A percentile compares a stretch with the other conserved stretches of the same genome.
These are phyloP conservation scores for Zopfia rhizophila DNA, from an alignment of 2,329 filamentous ascomycete species.

Conservation along the genomic window DNA sequence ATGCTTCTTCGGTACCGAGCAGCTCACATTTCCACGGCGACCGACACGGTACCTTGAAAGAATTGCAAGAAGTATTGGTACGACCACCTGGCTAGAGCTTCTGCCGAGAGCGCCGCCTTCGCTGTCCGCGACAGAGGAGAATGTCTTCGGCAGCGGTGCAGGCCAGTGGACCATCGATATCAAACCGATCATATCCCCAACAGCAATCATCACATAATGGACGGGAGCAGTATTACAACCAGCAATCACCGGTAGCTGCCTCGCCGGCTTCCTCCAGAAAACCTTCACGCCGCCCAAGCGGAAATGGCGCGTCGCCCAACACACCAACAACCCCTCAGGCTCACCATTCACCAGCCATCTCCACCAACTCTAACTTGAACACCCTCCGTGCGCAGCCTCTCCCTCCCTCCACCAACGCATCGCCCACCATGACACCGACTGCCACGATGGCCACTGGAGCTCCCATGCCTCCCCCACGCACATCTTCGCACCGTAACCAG, in stretches of 20 bases:
- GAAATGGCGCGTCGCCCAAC: constrained; percentile 55
- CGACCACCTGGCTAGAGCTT: not conserved
- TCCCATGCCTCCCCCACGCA: constrained; percentile 79
- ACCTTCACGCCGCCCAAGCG: constrained; percentile 46
- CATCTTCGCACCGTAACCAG: constrained; percentile 74
- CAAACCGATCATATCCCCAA: constrained; percentile 38
- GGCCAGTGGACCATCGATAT: constrained; percentile 35
- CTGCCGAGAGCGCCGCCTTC: constrained; percentile 5
- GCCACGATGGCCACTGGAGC: constrained; percentile 63
- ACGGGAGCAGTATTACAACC: constrained; percentile 29
- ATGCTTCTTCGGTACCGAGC: constrained; percentile 5
- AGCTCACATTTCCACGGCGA: no score
- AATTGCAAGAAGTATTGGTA: not conserved
- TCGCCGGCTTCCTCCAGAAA: constrained; percentile 51
- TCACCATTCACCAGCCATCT: constrained; percentile 46
- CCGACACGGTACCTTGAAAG: no score
- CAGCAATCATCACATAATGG: constrained; percentile 34
- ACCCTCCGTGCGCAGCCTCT: constrained; percentile 57
- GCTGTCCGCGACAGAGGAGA: constrained; percentile 16
- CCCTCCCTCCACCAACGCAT: constrained; percentile 54
- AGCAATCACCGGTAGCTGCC: constrained; percentile 38
- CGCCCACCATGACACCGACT: constrained; percentile 58
- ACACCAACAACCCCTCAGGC: constrained; percentile 48
- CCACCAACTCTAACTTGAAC: constrained; percentile 47
- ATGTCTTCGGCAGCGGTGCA: constrained; percentile 53